These are phyloP conservation scores for Dentipellis sp. DNA, from an alignment of 768 basidiomycete genomes.

Conservation along the genomic window DNA sequence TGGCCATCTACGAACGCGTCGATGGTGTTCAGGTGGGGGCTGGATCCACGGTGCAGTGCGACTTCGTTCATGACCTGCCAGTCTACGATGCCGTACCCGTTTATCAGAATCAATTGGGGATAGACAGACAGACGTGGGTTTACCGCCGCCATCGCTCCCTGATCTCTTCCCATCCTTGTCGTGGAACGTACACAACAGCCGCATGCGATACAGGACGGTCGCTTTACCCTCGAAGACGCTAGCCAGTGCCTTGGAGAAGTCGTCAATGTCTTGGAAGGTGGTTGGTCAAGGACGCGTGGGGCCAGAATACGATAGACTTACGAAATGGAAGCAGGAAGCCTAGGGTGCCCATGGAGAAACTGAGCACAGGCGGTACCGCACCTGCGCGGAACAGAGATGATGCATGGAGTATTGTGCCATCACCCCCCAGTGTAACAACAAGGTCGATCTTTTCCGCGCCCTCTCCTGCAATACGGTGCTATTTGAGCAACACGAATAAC, in stretches of 20 bases:
- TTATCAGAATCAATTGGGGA: not conserved
- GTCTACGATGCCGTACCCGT: constrained; percentile 32
- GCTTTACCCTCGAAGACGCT: constrained; percentile 74
- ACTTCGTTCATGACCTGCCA: constrained; percentile 99
- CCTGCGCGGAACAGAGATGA: constrained; percentile 84
- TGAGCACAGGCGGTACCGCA: constrained; percentile 87
- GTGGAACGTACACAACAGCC: constrained; percentile 74
- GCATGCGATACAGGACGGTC: constrained; percentile 83
- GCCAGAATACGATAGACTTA: constrained; percentile 31
- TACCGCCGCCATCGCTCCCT: constrained; percentile 50
- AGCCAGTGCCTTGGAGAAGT: constrained; percentile 71
- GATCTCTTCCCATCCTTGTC: constrained; percentile 50
- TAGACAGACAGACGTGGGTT: not conserved
- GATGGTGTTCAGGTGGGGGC: constrained; percentile 86
- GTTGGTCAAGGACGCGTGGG: not conserved
- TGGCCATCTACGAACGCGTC: constrained; percentile 93
- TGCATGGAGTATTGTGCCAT: constrained; percentile 91
- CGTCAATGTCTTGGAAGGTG: constrained; percentile 65
- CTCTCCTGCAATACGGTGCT: constrained; percentile 20
- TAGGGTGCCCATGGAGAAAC: constrained; percentile 88
- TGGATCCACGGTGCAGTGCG: constrained; percentile 83
- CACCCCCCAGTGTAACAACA: constrained; percentile 87
- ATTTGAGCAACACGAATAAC: not conserved
- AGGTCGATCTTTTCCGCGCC: constrained; percentile 66
- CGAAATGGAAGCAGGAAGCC: constrained; percentile 93